Evolutionary conservation across 176 grass and related monocot genomes (phyloP), one percentile per base, ranked within the genome.

Genomic region (Guadua angustifolia): DNA sequence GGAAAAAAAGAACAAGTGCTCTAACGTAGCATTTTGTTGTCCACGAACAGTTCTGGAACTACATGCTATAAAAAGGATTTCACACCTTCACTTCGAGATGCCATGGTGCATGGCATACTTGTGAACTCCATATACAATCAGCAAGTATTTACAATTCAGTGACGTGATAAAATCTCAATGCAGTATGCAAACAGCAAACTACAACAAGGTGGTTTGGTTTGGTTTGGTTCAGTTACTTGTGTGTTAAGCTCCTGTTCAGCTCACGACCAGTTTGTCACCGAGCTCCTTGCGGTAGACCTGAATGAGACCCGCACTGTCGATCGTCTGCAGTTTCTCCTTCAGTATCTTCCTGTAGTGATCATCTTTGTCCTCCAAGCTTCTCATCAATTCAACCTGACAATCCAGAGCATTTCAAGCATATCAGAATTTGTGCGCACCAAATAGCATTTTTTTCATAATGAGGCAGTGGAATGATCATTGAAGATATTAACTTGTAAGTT

Each of bases 261-360:
- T 66, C 32, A 94, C 66, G 85, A 88, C 57, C 22, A 98, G 73
- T 38, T 90, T 98, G 65, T 95, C 71, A 7, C 91, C 87, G 40
- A 98, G 80, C 58, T 98, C 93, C 76, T 95, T 98, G 49, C 87
- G 85, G 49, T 98, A 98, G 25, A 98, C 91, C 55, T 98, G 93
- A 63, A 98, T 93, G 80, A 98, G 91, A 39, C 95, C 91, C 3
- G 89, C 66, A 9, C 77, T 90, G 73, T 95, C 93, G 5, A 88
- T 87, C 5, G 83, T 93, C 62, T 90, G 88, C 86, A 98, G 79
- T 66, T 98, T 95, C 78, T 98, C 91, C 79, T 87, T 91, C 77
- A 98, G 66, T 58, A 98, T 90, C 63, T 68, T 95, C 68, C 87
- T 86, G 69, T 88, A 98, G 17, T 90, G 83, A 79, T 93, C 87